Conservation (phyloP, 345 rosid genomes). For the Eucalyptus caleyi region DNA sequence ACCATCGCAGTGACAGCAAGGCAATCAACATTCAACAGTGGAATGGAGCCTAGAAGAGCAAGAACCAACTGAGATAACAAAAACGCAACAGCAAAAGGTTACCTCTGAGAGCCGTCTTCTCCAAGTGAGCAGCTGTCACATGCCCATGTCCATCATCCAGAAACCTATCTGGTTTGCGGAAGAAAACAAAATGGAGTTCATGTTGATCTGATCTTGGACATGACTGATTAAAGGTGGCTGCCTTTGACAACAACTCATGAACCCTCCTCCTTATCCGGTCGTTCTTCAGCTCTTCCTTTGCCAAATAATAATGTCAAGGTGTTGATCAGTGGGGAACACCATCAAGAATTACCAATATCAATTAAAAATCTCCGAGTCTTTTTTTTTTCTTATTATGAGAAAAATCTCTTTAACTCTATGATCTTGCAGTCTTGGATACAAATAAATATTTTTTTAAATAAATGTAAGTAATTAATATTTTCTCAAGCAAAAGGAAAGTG, state of each 20-base stretch:
- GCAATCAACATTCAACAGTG: not conserved
- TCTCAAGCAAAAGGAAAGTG: not conserved
- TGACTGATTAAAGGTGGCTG: conserved; percentile 25
- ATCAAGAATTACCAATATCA: not conserved
- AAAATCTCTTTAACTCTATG: not conserved
- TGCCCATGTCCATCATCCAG: conserved; percentile 41
- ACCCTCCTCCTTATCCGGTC: conserved; percentile 58
- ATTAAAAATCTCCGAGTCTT: not conserved
- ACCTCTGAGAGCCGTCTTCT: conserved; percentile 77
- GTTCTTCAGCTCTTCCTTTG: conserved; percentile 71
- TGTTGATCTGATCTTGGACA: conserved; percentile 35
- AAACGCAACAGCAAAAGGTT: not conserved
- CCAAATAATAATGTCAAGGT: not conserved
- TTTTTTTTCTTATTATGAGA: not conserved
- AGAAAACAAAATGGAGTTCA: conserved; percentile 86
- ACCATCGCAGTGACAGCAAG: not conserved
- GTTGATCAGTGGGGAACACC: not conserved
- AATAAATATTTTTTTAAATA: not conserved
- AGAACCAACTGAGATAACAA: not conserved
- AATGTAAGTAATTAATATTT: not conserved
- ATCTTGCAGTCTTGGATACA: not conserved
- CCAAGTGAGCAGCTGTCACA: conserved; percentile 63
- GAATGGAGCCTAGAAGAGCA: not conserved
- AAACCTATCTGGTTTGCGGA: conserved; percentile 62
- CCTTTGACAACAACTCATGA: conserved; percentile 64